Conservation (phyloP, 805 yeast species). For the Starmerella ratchasimensis region DNA sequence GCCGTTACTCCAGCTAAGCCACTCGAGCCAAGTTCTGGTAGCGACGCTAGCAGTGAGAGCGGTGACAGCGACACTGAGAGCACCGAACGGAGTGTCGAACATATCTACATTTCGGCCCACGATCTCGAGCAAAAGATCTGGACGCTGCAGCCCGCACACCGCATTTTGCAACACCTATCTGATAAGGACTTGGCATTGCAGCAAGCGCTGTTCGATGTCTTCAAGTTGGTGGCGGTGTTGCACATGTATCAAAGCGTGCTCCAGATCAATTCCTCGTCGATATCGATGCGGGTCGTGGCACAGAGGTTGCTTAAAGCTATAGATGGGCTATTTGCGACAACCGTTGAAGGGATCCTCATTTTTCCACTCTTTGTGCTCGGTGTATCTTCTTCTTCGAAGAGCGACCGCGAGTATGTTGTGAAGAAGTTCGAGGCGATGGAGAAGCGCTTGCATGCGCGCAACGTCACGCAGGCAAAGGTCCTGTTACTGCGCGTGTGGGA, state of each 20-base stretch:
- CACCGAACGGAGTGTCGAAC: conserved; percentile 10
- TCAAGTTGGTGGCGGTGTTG: conserved; percentile 53
- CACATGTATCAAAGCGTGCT: conserved; percentile 55
- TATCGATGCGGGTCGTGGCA: conserved; percentile 48
- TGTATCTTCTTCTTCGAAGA: conserved; percentile 42
- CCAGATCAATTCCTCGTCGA: conserved; percentile 43
- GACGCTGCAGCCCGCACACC: conserved; percentile 38
- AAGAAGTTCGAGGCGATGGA: conserved; percentile 42
- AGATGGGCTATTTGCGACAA: conserved; percentile 48
- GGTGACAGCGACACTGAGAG: too few species aligned
- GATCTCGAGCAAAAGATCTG: conserved; percentile 38
- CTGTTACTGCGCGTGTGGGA: conserved; percentile 33
- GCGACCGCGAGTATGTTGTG: conserved; percentile 41
- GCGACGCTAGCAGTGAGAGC: too few species aligned
- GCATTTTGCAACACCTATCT: conserved; percentile 31
- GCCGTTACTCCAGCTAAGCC: too few species aligned
- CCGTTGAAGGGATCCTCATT: conserved; percentile 56
- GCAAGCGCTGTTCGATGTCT: conserved; percentile 54
- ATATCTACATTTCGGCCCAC: conserved; percentile 20
- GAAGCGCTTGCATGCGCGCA: conserved; percentile 54
- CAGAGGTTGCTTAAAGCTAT: conserved; percentile 42
- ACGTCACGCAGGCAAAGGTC: conserved; percentile 34
- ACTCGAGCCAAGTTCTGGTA: too few species aligned
- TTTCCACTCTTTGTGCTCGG: conserved; percentile 74
- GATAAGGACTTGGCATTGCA: conserved; percentile 48